These are phyloP conservation scores for Russula emetica DNA, from an alignment of 768 basidiomycete genomes.

Conservation along the genomic window DNA sequence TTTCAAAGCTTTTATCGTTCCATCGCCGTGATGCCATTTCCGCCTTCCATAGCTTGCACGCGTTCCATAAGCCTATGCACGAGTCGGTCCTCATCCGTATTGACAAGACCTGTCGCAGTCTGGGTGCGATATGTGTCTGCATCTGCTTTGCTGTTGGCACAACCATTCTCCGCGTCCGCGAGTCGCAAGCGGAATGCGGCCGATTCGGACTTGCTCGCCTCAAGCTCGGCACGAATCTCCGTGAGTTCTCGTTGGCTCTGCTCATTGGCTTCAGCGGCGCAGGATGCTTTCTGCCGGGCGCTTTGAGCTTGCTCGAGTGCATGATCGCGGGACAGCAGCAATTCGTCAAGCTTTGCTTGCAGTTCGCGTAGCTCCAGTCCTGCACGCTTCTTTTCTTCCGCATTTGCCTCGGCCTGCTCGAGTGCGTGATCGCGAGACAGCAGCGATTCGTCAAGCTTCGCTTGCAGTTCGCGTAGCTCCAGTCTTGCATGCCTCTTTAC, in stretches of 20 bases:
- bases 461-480: too few relatives aligned
- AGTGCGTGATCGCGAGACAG: too few relatives aligned
- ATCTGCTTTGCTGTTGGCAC: slow-evolving; percentile 63
- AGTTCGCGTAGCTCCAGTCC: too few relatives aligned
- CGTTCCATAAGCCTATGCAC: slow-evolving; percentile 77
- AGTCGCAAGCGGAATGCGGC: too few relatives aligned
- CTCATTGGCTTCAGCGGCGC: slow-evolving; percentile 65
- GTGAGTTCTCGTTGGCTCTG: slow-evolving; percentile 62
- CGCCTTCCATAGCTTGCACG: slow-evolving; percentile 49
- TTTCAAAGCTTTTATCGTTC: too few relatives aligned
- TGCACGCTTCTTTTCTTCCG: too few relatives aligned
- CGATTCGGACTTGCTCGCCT: slow-evolving; percentile 35
- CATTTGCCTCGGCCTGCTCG: slow-evolving; percentile 53
- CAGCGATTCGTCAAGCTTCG: too few relatives aligned
- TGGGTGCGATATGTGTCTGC: too few relatives aligned
- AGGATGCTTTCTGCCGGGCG: slow-evolving; percentile 41
- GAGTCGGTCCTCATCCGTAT: slow-evolving; percentile 66
- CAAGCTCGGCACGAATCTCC: slow-evolving; percentile 72
- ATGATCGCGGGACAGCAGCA: slow-evolving; percentile 91
- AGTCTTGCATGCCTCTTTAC: too few relatives aligned
- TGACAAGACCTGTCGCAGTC: too few relatives aligned
- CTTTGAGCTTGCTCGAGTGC: slow-evolving; percentile 65
- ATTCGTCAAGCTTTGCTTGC: slow-evolving; percentile 92
- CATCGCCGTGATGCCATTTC: slow-evolving; percentile 38
- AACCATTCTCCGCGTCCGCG: slow-evolving; percentile 81